These are phyloP conservation scores for Phytophthora vignae DNA, from an alignment of 352 stramenopile genomes.

Conservation along the genomic window DNA sequence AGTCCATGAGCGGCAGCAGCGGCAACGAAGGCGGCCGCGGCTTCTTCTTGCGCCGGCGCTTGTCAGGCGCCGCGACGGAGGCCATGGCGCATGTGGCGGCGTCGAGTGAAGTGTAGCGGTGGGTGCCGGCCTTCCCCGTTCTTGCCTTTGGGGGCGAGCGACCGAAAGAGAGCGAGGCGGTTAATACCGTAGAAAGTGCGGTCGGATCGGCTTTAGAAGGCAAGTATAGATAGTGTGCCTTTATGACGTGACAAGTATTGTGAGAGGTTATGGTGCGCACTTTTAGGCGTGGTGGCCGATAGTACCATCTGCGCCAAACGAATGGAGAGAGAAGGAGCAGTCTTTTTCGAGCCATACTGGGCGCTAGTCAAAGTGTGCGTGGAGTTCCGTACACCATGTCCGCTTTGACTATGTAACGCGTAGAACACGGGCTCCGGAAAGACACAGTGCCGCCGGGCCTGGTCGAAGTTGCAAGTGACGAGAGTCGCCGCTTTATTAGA, in stretches of 20 bases:
- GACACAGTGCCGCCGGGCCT: neutral
- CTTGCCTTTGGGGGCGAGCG: constrained; percentile 25
- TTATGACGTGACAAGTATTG: neutral
- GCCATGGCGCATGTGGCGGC: constrained; percentile 26
- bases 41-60: constrained; percentile 21
- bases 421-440: constrained; percentile 4
- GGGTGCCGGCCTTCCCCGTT: constrained; percentile 8
- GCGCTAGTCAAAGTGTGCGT: constrained; percentile 1
- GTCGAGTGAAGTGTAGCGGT: too few relatives aligned
- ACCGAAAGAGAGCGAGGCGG: constrained; percentile 4
- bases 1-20: constrained; percentile 12
- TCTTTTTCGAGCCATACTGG: constrained; percentile 6
- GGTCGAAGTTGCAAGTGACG: neutral
- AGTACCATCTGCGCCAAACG: constrained; percentile 19
- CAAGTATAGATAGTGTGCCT: neutral
- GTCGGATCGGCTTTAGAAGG: neutral
- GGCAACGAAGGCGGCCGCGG: constrained; percentile 1
- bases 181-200: constrained; percentile 12
- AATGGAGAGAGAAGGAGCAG: constrained; percentile 14
- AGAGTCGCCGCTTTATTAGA: neutral
- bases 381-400: constrained; percentile 8
- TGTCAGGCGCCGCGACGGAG: constrained; percentile 1
- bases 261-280: neutral
- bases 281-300: constrained; percentile 3
- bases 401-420: constrained; percentile 6